Percentiles rank a stretch among this genome's conserved stretches.
Conservation (phyloP, 768 basidiomycete species). For the Strobilomyces dryophilus region DNA sequence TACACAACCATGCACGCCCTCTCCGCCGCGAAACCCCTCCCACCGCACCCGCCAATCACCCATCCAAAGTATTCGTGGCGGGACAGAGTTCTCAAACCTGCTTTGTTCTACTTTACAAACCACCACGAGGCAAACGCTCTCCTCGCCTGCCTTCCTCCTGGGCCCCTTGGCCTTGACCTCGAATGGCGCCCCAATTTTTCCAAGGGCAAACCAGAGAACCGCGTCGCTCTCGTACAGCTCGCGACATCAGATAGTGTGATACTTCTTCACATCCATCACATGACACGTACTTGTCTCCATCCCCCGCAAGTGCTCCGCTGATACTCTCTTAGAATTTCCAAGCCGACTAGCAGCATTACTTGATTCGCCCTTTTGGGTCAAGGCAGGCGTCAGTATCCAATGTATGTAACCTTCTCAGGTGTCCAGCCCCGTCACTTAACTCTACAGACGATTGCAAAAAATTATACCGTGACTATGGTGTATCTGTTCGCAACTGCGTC, state of each 20-base stretch:
- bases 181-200: constrained; percentile 70
- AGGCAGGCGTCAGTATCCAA: constrained; percentile 75
- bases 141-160: constrained; percentile 20
- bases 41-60: neutral
- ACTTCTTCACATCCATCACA: constrained; percentile 62
- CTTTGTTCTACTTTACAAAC: constrained; percentile 31
- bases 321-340: constrained; percentile 45
- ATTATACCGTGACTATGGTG: constrained; percentile 44
- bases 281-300: constrained; percentile 37
- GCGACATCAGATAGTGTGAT: constrained; percentile 52
- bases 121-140: constrained; percentile 26
- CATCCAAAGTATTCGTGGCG: constrained; percentile 22
- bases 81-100: constrained; percentile 5
- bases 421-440: neutral
- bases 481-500: constrained; percentile 48
- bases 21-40: neutral
- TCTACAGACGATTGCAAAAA: constrained; percentile 65
- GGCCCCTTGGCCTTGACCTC: constrained; percentile 62
- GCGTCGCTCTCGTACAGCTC: constrained; percentile 71
- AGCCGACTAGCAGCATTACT: constrained; percentile 48
- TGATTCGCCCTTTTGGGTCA: constrained; percentile 48
- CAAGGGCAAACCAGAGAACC: constrained; percentile 57
- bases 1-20: constrained; percentile 5
- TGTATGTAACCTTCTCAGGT: constrained; percentile 33
- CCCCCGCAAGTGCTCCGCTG: neutral